Base-by-base conservation (phyloP, 352 stramenopile species). In the Globisporangium takayamanum region DNA sequence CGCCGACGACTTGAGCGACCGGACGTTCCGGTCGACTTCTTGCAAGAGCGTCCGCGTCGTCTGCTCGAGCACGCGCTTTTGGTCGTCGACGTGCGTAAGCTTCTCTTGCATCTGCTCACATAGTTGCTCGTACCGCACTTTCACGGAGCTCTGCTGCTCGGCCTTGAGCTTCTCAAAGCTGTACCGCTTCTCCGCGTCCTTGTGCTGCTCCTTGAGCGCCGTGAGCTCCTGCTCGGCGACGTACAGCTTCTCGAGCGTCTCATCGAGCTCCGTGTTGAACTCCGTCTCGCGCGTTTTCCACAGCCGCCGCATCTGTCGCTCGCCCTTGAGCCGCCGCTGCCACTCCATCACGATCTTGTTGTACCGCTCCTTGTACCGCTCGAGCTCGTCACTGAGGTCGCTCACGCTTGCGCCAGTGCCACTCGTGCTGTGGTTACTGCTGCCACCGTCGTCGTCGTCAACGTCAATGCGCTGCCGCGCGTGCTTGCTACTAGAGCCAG, bases 81-180 rank as follows among this genome's bases (percentile, higher is more conserved):
- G 80, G 51, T 92, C 78, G 18, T 82, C 71, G 16, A 88, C 66
- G 12, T 74, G 72, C 3, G 59, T 66, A 62, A 94, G 72, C 45
- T 85, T 84, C 20, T 84, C 79, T 50, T 83, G 72, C 74, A 92
- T 84, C 55, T 89, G 76, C 58, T 80, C 75, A 48, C 81, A 91
- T 5, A 94, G 66, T 52, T 87, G 74, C 25, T 89, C 75, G 64
- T 94, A 94, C 33, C 72, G 70, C 12, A 62, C 55, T 50, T 88
- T 89, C n/a, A 94, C 81, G 2, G 76, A 85, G 55, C 71, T 87
- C 54, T 93, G 77, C 66, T 93, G 83, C 60, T 93, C 83, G 2
- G 68, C 66, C 52, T 81, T 76, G 44, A 78, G 69, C 49, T 87
- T 86, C 52, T 93, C 80, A 25, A 87, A 86, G 42, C 74, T 78